Percentiles rank a stretch among this genome's conserved stretches.
phyloP scores from a whole-genome alignment of 495 filamentous ascomycete genomes.

The Podospora comata region DNA sequence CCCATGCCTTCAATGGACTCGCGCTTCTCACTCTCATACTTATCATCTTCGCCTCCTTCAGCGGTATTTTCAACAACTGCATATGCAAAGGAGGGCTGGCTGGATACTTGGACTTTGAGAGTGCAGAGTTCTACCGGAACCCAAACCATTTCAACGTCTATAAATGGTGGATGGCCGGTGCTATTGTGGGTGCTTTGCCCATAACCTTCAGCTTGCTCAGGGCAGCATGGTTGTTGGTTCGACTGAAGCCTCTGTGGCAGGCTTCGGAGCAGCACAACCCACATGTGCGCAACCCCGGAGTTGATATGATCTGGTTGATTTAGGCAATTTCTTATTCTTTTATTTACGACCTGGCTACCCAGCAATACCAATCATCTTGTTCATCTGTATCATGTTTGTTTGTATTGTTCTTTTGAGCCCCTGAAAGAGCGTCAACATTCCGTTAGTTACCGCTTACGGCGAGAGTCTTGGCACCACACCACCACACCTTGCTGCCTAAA shows the following conservation, averaged over 20 bases:
- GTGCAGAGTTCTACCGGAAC: conserved; percentile 18
- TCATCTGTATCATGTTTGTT: too few relatives aligned
- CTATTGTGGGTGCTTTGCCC: conserved; percentile 9
- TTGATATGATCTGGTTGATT: neutral
- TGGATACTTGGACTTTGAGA: conserved; percentile 34
- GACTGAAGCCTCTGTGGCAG: conserved; percentile 11
- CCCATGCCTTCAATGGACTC: conserved; percentile 8
- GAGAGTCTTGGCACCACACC: too few relatives aligned
- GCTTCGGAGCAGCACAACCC: neutral
- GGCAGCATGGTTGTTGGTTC: neutral
- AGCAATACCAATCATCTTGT: neutral
- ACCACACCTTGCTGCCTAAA: neutral
- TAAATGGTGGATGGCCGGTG: conserved; percentile 13
- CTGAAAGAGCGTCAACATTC: too few relatives aligned
- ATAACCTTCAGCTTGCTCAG: neutral
- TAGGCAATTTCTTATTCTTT: neutral
- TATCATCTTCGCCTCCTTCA: conserved; percentile 30
- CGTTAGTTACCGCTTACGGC: too few relatives aligned
- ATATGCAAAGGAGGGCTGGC: conserved; percentile 16
- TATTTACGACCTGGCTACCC: too few relatives aligned
- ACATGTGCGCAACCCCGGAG: neutral
- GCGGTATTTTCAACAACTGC: conserved; percentile 36
- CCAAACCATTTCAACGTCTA: conserved; percentile 15
- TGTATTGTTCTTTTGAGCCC: too few relatives aligned
- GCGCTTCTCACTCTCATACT: conserved; percentile 3